A percentile compares a stretch with the other conserved stretches of the same genome.
Conservation (phyloP, 1,139 yeast genomes). For the Protomyces pachydermus region DNA sequence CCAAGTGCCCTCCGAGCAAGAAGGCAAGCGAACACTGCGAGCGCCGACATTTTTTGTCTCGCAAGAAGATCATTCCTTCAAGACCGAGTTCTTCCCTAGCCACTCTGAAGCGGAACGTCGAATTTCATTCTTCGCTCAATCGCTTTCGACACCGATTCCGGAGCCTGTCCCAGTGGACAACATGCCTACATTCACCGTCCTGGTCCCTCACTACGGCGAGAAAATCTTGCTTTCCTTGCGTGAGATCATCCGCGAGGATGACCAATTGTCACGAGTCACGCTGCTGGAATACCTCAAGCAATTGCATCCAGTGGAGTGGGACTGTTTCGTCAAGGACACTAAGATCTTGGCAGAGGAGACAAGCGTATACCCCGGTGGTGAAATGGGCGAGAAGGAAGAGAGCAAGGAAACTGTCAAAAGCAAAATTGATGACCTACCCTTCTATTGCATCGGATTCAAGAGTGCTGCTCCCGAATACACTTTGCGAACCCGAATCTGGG, state of each 20-base stretch:
- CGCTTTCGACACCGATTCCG: conserved; percentile 95
- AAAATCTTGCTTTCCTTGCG: conserved; percentile 89
- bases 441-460: conserved; percentile 98
- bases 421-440: conserved; percentile 94
- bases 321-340: conserved; percentile 96
- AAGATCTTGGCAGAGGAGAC: conserved; percentile 97
- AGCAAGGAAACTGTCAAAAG: conserved; percentile 68
- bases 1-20: conserved; percentile 88
- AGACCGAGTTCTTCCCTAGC: conserved; percentile 92
- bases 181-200: conserved; percentile 97
- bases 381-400: conserved; percentile 49
- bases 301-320: conserved; percentile 99
- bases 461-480: conserved; percentile 99
- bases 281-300: conserved; percentile 93
- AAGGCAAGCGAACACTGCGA: conserved; percentile 95
- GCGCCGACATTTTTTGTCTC: conserved; percentile 98
- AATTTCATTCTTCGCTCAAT: conserved; percentile 97
- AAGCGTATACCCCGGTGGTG: conserved; percentile 61
- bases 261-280: conserved; percentile 95
- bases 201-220: conserved; percentile 97
- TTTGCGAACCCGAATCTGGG: conserved; percentile 98
- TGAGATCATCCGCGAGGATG: conserved; percentile 98
- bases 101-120: conserved; percentile 99
- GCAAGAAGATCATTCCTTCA: conserved; percentile 92
- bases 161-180: conserved; percentile 98